Evolutionary conservation across 2,329 filamentous ascomycete genomes (phyloP), one percentile per base, ranked within the genome.

Genomic region (Paracoccidioides brasiliensis): DNA sequence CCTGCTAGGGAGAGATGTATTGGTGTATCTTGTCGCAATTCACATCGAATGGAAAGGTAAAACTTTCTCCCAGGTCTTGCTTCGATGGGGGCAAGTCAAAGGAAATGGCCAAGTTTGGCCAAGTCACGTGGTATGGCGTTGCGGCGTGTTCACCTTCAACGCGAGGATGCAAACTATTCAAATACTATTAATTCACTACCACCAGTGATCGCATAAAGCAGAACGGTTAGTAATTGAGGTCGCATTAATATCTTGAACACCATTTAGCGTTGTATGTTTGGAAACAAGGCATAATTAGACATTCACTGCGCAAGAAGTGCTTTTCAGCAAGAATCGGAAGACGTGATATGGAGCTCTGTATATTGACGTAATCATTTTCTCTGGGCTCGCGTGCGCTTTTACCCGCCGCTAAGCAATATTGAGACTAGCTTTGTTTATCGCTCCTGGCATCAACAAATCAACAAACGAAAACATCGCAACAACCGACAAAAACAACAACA

Each of bases 121-220:
- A 51, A 9, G 42, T 68, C 67, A 70, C 67, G 67, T 70, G 67
- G 22, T 10, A 35, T 61, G 65, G 67, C 60, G 67, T 67, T 64
- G 58, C 51, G 57, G 54, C 64, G 65, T 63, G 64, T 63, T 52
- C 35, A 43, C 30, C 28, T 33, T 56, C 62, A 58, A 58, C 58
- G 61, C 55, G 30, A 44, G 15, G 6, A 22, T 41, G 51, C 32
- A 35, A 38, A 43, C 32, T 45, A n/a, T 2, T 32, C 44, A 53
- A 53, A 53, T 53, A 46, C n/a, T 45, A 15, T 28, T 5, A 10
- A 46, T 52, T 5, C 22, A 4, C 22, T 37, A 32, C 22, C 22
- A n/a, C 22, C 9, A 52, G 5, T 32, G 38, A 28, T 52, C 15
- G 49, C 49, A n/a, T 40, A 51, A 30, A n/a, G 8, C 10, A 14